Evolutionary conservation across 1,284 basidiomycete genomes (phyloP).

Genomic region (Rhizoctonia solani): DNA sequence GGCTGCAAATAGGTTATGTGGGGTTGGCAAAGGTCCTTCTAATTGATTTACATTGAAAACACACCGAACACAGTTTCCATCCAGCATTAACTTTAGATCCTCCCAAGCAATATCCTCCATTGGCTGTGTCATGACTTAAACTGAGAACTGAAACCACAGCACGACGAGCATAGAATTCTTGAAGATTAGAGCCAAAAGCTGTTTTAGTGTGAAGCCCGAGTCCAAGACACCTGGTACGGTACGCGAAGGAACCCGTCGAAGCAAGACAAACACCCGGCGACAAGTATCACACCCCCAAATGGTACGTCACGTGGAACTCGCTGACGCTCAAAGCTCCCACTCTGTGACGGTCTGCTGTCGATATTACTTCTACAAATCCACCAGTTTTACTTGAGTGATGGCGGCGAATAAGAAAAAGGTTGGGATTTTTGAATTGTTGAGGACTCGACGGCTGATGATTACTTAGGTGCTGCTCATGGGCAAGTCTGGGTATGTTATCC

Average conservation of each 20-base stretch:
- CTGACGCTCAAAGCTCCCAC: no score
- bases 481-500: conserved; percentile 61
- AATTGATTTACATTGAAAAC: no score
- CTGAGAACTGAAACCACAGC: no score
- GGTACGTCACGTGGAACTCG: not conserved
- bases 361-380: no score
- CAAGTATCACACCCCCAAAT: not conserved
- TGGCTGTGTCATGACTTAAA: not conserved
- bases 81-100: conserved; percentile 13
- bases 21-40: not conserved
- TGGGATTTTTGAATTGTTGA: no score
- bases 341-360: no score
- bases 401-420: conserved; percentile 37
- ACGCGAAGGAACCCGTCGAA: not conserved
- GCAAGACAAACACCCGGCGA: no score
- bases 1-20: conserved; percentile 1
- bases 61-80: conserved; percentile 1
- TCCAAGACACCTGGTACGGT: not conserved
- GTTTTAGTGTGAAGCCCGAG: no score
- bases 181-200: not conserved
- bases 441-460: not conserved
- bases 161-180: no score
- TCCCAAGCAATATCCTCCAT: conserved; percentile 19
- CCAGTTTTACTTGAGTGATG: not conserved
- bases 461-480: conserved; percentile 91